These are phyloP conservation scores for Diaporthe destruens DNA, from an alignment of 2,329 filamentous ascomycete genomes.

Conservation along the genomic window DNA sequence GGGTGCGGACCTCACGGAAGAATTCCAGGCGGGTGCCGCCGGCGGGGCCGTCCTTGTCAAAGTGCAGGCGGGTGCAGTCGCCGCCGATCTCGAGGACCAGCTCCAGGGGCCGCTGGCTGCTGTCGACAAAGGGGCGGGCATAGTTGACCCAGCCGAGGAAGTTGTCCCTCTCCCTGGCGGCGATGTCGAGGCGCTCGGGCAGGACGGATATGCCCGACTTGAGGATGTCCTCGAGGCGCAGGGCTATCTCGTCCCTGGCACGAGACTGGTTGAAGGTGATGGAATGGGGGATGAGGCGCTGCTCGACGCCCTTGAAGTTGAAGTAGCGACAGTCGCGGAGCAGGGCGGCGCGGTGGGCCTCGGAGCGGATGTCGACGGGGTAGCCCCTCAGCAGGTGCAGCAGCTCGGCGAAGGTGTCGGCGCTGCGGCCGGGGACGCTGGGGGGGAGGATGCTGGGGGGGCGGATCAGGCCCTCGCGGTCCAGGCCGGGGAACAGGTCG, in stretches of 20 bases:
- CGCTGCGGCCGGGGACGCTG: conserved; percentile 81
- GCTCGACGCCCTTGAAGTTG: conserved; percentile 91
- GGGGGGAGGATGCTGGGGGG: conserved; percentile 90
- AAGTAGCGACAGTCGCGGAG: conserved; percentile 89
- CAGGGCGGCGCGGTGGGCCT: conserved; percentile 81
- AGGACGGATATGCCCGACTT: conserved; percentile 83
- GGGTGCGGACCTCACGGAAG: conserved; percentile 75
- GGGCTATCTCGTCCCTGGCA: conserved; percentile 78
- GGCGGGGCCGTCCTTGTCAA: conserved; percentile 49
- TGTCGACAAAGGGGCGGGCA: conserved; percentile 87
- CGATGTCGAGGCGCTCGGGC: conserved; percentile 55
- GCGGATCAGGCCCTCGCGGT: conserved; percentile 81
- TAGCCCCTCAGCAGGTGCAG: conserved; percentile 88
- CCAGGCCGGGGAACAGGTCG: conserved; percentile 88
- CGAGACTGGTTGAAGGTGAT: conserved; percentile 81
- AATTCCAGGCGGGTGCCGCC: conserved; percentile 73
- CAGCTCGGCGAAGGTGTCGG: conserved; percentile 87
- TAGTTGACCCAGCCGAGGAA: conserved; percentile 76
- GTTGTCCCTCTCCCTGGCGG: conserved; percentile 45
- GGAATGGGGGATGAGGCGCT: conserved; percentile 82
- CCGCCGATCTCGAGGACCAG: conserved; percentile 84
- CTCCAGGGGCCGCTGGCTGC: conserved; percentile 69
- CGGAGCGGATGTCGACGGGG: conserved; percentile 79
- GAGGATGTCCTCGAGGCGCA: conserved; percentile 88
- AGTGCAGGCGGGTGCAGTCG: conserved; percentile 72